These are phyloP conservation scores for Capsella rubella DNA, from an alignment of 441 rosid species.

Conservation along the genomic window DNA sequence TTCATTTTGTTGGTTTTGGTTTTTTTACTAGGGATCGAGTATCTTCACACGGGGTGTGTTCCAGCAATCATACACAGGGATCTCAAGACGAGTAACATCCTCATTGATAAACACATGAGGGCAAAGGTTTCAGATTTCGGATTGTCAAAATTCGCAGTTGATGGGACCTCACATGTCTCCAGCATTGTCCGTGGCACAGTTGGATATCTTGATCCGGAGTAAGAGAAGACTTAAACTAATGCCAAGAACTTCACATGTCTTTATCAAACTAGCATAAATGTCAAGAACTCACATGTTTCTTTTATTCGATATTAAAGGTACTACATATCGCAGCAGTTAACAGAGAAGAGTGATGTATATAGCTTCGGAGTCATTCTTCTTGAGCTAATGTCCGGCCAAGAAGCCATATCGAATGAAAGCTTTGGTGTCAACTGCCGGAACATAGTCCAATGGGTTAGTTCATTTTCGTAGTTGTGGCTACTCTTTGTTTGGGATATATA, in stretches of 20 bases:
- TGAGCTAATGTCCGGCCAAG: conserved; percentile 94
- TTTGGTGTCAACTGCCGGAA: conserved; percentile 91
- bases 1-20: conserved; percentile 11
- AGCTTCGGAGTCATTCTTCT: conserved; percentile 98
- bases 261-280: not conserved
- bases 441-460: conserved; percentile 96
- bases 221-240: conserved; percentile 39
- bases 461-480: not conserved
- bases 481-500: not conserved
- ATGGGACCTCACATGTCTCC: conserved; percentile 94
- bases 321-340: conserved; percentile 78
- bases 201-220: conserved; percentile 99
- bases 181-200: conserved; percentile 98
- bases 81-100: conserved; percentile 93
- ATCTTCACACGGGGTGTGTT: conserved; percentile 96
- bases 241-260: too few relatives aligned
- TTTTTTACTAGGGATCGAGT: conserved; percentile 80
- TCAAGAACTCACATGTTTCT: conserved; percentile 16
- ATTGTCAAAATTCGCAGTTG: conserved; percentile 84
- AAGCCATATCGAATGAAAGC: conserved; percentile 91
- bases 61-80: conserved; percentile 97
- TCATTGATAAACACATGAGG: conserved; percentile 83
- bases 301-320: conserved; percentile 60
- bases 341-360: conserved; percentile 62
- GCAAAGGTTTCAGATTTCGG: conserved; percentile 99